phyloP scores from a whole-genome alignment of 164 flowering plant species.

The Aristolochia contorta region DNA sequence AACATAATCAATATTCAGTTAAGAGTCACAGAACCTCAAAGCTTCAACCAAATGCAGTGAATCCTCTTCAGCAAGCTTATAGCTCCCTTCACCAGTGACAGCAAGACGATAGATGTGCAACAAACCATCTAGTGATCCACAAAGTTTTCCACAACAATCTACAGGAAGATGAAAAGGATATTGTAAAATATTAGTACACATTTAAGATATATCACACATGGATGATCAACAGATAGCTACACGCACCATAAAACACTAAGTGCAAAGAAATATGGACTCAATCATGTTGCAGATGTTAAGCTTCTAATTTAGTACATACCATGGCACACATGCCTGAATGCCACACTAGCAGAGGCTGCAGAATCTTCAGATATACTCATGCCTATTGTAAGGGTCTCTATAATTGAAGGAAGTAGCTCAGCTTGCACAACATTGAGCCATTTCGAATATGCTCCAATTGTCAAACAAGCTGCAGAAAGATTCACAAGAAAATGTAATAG shows the following conservation, averaged over 20 bases:
- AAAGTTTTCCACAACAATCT: conserved; percentile 90
- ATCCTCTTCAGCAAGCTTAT: conserved; percentile 81
- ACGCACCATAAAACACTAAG: too few species aligned
- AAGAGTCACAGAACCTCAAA: conserved; percentile 67
- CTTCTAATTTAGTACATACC: conserved; percentile 31
- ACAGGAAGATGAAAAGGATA: background rate
- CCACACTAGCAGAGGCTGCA: conserved; percentile 97
- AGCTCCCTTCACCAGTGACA: conserved; percentile 62
- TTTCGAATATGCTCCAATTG: conserved; percentile 96
- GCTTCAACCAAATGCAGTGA: conserved; percentile 93
- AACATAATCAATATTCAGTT: too few species aligned
- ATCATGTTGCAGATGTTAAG: background rate
- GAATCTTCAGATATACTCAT: conserved; percentile 91
- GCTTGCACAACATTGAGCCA: conserved; percentile 85
- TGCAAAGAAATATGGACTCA: too few species aligned
- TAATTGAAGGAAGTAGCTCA: conserved; percentile 65
- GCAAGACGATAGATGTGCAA: conserved; percentile 71
- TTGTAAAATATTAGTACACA: background rate
- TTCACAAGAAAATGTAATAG: background rate
- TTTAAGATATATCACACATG: background rate
- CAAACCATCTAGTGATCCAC: conserved; percentile 82
- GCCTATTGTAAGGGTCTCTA: conserved; percentile 79
- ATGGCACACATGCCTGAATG: conserved; percentile 86
- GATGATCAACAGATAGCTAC: background rate
- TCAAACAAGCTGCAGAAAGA: conserved; percentile 57